Percentiles rank a stretch among this genome's conserved stretches.
These are phyloP conservation scores for Beauveria sp. DNA, from an alignment of 2,329 filamentous ascomycete species.

Conservation along the genomic window DNA sequence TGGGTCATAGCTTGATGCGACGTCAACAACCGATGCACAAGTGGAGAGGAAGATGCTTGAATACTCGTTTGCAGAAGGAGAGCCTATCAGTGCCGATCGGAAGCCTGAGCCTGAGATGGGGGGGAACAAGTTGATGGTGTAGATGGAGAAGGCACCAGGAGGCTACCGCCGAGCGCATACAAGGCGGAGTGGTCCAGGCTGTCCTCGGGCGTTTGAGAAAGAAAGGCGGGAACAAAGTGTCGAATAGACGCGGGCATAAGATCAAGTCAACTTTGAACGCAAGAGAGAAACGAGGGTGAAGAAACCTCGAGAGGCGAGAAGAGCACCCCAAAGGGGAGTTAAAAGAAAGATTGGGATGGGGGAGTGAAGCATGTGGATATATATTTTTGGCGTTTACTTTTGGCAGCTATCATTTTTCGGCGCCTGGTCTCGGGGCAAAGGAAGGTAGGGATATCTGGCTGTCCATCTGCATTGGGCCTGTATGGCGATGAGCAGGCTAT, in stretches of 20 bases:
- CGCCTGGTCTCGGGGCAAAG: background rate
- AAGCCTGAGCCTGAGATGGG: too few species aligned
- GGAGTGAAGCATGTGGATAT: background rate
- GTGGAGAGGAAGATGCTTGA: too few species aligned
- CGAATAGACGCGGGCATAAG: too few species aligned
- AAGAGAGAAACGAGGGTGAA: background rate
- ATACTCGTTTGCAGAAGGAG: too few species aligned
- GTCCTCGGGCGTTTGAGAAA: background rate
- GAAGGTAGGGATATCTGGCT: background rate
- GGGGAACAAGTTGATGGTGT: background rate
- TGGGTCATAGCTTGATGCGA: conserved; percentile 23
- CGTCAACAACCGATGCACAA: background rate
- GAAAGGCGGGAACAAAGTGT: background rate
- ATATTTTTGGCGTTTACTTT: conserved; percentile 4
- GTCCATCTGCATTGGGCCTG: background rate
- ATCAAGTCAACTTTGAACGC: background rate
- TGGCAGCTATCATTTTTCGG: background rate
- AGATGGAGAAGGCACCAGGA: background rate
- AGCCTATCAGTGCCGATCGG: background rate
- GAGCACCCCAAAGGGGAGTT: background rate
- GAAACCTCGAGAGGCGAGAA: too few species aligned
- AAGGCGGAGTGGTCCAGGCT: background rate
- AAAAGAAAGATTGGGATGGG: background rate
- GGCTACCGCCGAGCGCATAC: background rate
- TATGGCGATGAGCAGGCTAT: background rate